A percentile compares a stretch with the other conserved stretches of the same genome.
Evolutionary conservation across 768 basidiomycete genomes (phyloP).

Genomic region (Pisolithus tinctorius): DNA sequence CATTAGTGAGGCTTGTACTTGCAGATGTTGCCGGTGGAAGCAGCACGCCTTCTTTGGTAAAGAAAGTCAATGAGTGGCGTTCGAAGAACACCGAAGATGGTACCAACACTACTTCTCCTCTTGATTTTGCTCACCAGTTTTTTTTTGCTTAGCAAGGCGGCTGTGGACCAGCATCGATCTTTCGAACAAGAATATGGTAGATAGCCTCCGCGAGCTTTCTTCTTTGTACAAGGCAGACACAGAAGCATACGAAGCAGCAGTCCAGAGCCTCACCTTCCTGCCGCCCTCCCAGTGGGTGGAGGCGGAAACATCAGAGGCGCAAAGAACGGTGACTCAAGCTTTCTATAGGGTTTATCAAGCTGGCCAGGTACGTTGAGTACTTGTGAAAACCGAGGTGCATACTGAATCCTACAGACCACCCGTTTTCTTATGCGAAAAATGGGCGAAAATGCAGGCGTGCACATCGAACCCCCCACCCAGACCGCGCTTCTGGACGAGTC

Average conservation of each 20-base stretch:
- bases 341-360: not conserved
- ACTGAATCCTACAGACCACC: not conserved
- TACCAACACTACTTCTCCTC: constrained; percentile 12
- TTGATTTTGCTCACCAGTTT: not conserved
- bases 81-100: constrained; percentile 55
- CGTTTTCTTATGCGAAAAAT: not conserved
- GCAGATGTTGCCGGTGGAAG: constrained; percentile 96
- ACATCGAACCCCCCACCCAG: constrained; percentile 89
- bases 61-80: constrained; percentile 88
- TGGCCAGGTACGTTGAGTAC: not conserved
- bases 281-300: constrained; percentile 31
- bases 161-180: constrained; percentile 62
- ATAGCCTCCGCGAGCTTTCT: constrained; percentile 45
- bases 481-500: constrained; percentile 78
- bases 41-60: constrained; percentile 90
- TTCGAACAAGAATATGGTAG: constrained; percentile 54
- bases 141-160: constrained; percentile 39
- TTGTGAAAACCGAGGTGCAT: not conserved
- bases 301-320: not conserved
- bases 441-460: constrained; percentile 35
- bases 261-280: constrained; percentile 57
- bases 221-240: constrained; percentile 42
- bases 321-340: not conserved
- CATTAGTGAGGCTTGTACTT: constrained; percentile 74
- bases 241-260: constrained; percentile 44